Conservation (phyloP, 352 stramenopile genomes). For the Aphanomyces euteiches region DNA sequence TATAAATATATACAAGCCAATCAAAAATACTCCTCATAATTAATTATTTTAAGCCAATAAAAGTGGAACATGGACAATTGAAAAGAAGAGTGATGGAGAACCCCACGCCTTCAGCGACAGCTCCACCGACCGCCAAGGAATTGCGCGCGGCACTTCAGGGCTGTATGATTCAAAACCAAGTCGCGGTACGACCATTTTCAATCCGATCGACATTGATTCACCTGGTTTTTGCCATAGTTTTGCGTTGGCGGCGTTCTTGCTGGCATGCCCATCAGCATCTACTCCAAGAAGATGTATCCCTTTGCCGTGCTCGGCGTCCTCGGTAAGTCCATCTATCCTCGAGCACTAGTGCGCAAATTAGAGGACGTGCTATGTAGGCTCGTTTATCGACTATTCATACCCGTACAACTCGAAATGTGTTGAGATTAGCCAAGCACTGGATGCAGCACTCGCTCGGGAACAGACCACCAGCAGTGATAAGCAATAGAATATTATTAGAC, state of each 20-base stretch:
- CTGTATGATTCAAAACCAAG: constrained; percentile 23
- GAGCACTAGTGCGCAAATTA: background rate
- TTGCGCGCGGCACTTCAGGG: constrained; percentile 23
- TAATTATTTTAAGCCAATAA: no score
- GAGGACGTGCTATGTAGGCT: constrained; percentile 42
- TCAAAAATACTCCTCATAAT: no score
- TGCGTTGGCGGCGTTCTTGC: constrained; percentile 76
- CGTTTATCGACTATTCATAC: constrained; percentile 81
- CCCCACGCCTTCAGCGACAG: background rate
- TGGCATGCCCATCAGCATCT: constrained; percentile 79
- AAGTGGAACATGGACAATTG: no score
- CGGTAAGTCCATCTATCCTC: constrained; percentile 37
- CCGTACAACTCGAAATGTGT: constrained; percentile 43
- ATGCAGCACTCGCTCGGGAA: constrained; percentile 16
- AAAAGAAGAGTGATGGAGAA: background rate
- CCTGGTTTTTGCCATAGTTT: constrained; percentile 39
- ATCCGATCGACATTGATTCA: background rate
- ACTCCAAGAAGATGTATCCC: constrained; percentile 71
- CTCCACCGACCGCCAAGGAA: constrained; percentile 22
- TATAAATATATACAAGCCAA: no score
- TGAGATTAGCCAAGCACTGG: constrained; percentile 3
- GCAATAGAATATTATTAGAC: constrained; percentile 18
- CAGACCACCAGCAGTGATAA: background rate
- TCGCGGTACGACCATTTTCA: background rate
- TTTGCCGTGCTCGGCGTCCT: constrained; percentile 74